These are phyloP conservation scores for Populus alba DNA, from an alignment of 345 rosid species.

Conservation along the genomic window DNA sequence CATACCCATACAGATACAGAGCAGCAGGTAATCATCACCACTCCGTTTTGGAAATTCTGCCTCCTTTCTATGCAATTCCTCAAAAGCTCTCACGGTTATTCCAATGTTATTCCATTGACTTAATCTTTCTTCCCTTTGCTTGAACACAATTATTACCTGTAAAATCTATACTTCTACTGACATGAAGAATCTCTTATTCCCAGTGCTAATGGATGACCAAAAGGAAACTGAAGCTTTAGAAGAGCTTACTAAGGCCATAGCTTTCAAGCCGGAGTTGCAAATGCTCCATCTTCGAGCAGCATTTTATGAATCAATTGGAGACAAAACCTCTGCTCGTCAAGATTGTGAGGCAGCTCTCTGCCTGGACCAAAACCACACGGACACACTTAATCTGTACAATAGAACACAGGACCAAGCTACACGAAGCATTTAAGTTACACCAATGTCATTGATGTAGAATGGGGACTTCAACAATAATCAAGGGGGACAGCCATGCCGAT, in stretches of 20 bases:
- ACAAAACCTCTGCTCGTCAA: constrained; percentile 50
- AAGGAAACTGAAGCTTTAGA: constrained; percentile 77
- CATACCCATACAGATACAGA: constrained; percentile 89
- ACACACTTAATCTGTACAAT: constrained; percentile 68
- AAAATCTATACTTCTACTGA: constrained; percentile 11
- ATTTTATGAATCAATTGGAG: constrained; percentile 76
- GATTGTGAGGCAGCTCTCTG: constrained; percentile 96
- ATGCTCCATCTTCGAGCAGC: constrained; percentile 96
- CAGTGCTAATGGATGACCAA: constrained; percentile 94
- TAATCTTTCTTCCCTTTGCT: neutral
- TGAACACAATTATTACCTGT: neutral
- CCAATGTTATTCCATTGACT: neutral
- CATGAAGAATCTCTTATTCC: constrained; percentile 3
- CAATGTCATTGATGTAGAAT: constrained; percentile 1
- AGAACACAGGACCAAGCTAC: constrained; percentile 50
- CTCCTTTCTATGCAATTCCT: neutral
- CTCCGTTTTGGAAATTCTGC: neutral
- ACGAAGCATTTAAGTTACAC: constrained; percentile 27
- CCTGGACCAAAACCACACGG: constrained; percentile 71
- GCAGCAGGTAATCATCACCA: constrained; percentile 71
- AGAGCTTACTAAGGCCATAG: constrained; percentile 83
- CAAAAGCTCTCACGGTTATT: neutral
- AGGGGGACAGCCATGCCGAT: neutral
- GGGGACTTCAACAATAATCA: neutral
- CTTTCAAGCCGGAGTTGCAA: constrained; percentile 84